A percentile compares a stretch with the other conserved stretches of the same genome.
Conservation (phyloP, 2,329 filamentous ascomycete species). For the Aureobasidium zeae region DNA sequence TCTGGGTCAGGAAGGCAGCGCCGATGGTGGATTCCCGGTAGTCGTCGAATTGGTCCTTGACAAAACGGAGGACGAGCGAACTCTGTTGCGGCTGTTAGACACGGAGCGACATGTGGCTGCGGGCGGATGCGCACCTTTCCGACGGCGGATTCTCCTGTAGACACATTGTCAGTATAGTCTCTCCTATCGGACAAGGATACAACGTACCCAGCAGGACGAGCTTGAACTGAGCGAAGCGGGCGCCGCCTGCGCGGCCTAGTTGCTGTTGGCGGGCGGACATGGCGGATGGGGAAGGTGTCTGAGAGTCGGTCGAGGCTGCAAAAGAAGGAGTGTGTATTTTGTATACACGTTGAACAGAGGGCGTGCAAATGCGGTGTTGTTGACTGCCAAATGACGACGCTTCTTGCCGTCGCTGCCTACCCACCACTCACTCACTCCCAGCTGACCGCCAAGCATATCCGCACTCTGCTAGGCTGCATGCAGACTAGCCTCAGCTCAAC, state of each 20-base stretch:
- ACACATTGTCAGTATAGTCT: constrained; percentile 10
- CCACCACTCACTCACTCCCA: too few relatives aligned
- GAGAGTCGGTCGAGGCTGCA: not conserved
- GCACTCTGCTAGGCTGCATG: too few relatives aligned
- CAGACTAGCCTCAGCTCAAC: not conserved
- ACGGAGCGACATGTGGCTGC: too few relatives aligned
- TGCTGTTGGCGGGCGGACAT: constrained; percentile 84
- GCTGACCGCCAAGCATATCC: too few relatives aligned
- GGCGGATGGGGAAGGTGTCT: constrained; percentile 20
- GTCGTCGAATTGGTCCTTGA: constrained; percentile 99
- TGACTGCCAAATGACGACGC: too few relatives aligned
- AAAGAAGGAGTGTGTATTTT: too few relatives aligned
- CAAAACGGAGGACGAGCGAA: constrained; percentile 94
- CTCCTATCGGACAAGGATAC: too few relatives aligned
- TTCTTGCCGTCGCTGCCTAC: too few relatives aligned
- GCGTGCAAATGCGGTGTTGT: too few relatives aligned
- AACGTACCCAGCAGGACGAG: constrained; percentile 83
- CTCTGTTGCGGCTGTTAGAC: constrained; percentile 52
- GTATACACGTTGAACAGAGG: too few relatives aligned
- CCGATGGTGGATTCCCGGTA: constrained; percentile 98
- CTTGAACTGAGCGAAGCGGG: constrained; percentile 98
- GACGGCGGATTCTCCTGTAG: constrained; percentile 87
- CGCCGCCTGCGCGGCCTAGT: constrained; percentile 51
- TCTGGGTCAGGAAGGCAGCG: constrained; percentile 97
- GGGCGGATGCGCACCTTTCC: constrained; percentile 52